Evolutionary conservation across 805 yeast species (phyloP).

Genomic region (Ogataea zsoltii): DNA sequence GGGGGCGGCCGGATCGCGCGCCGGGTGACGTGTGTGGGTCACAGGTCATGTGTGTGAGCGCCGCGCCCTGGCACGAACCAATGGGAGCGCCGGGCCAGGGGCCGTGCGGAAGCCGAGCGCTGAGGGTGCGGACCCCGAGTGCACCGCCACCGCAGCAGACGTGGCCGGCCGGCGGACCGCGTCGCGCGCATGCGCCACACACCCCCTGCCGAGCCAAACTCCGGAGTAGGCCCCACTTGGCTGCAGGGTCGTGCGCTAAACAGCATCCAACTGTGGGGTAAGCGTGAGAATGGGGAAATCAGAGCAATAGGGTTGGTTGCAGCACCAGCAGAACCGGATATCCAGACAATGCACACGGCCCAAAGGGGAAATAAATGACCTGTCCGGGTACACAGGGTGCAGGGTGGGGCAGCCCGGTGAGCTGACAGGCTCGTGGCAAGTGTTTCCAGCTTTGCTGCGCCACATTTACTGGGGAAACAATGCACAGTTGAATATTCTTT

Average conservation of each 20-base stretch:
- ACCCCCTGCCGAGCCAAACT: too few species aligned
- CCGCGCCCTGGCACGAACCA: too few species aligned
- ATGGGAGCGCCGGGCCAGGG: too few species aligned
- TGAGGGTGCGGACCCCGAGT: too few species aligned
- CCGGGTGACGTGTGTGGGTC: too few species aligned
- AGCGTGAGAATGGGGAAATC: not conserved
- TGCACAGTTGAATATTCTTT: not conserved
- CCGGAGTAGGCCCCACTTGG: not conserved
- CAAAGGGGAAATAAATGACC: conserved; percentile 5
- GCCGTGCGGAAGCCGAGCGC: too few species aligned
- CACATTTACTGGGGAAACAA: conserved; percentile 1
- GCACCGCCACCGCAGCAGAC: too few species aligned
- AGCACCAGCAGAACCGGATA: conserved; percentile 1
- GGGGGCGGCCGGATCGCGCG: too few species aligned
- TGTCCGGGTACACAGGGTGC: not conserved
- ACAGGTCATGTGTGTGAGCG: too few species aligned
- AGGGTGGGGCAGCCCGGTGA: conserved; percentile 3
- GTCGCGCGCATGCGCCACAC: too few species aligned
- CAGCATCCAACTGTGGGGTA: conserved; percentile 6
- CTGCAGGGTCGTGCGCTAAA: conserved; percentile 1
- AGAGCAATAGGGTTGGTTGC: conserved; percentile 4
- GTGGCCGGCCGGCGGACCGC: too few species aligned
- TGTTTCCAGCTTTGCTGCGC: conserved; percentile 3
- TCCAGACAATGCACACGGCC: not conserved
- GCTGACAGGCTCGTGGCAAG: not conserved